A percentile compares a stretch with the other conserved stretches of the same genome.
These are phyloP conservation scores for Globisporangium recalcitrans DNA, from an alignment of 352 stramenopile species.

Conservation along the genomic window DNA sequence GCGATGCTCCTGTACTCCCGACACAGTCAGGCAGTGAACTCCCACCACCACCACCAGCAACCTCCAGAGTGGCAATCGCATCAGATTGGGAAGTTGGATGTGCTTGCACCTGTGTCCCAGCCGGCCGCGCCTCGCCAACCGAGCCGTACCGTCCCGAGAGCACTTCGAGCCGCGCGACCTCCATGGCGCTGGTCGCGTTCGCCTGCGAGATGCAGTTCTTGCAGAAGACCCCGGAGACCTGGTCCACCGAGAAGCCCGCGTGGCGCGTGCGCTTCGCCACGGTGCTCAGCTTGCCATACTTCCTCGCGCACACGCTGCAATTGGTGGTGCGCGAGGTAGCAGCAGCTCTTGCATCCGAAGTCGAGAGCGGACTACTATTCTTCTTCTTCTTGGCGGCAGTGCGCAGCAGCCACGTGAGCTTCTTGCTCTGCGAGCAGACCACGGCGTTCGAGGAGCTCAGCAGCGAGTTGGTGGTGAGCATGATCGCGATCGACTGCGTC, in stretches of 20 bases:
- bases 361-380: neutral
- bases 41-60: neutral
- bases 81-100: neutral
- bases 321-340: neutral
- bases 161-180: constrained; percentile 22
- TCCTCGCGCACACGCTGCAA: constrained; percentile 23
- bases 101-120: neutral
- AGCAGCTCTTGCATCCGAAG: neutral
- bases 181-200: constrained; percentile 15
- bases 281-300: constrained; percentile 20
- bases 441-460: constrained; percentile 21
- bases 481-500: constrained; percentile 7
- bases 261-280: constrained; percentile 10
- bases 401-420: constrained; percentile 27
- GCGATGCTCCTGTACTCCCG: neutral
- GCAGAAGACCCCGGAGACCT: constrained; percentile 22
- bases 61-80: neutral
- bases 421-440: constrained; percentile 29
- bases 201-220: constrained; percentile 25
- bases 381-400: neutral
- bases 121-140: neutral
- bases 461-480: constrained; percentile 17
- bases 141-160: constrained; percentile 13
- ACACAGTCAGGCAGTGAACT: neutral
- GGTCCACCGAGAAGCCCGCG: constrained; percentile 10